Evolutionary conservation across 257 asterid genomes (phyloP), one percentile per base, ranked within the genome.

Genomic region (Forsythia suspensa): DNA sequence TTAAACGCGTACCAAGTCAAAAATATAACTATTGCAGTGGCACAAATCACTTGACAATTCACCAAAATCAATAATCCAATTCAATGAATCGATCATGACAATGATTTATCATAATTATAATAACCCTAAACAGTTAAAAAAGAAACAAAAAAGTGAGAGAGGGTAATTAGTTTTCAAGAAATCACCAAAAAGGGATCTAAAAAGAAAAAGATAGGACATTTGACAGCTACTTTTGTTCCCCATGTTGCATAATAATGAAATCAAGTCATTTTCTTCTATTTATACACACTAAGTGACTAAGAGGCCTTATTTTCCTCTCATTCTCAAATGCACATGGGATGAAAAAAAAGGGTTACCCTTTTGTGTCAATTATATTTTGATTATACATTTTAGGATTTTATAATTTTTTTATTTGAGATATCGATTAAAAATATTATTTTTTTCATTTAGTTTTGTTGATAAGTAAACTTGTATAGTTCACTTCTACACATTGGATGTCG

Each of bases 201-300:
- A 68, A 68, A 36, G 7, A 37, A 39, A 68, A n/a, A 77, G 59
- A 68, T 44, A 34, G 80, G 18, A 36, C 80, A 69, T 16, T 46
- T n/a, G 80, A 67, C 52, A 36, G 68, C 75, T 52, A 68, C 75
- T 38, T 36, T 68, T 77, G 80, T 38, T 77, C 52, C 80, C 80
- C 69, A 46, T 68, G 75, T 36, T 77, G 52, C 69, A 68, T 11
- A n/a, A 12, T 46, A 46, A 68, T n/a, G 42, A n/a, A 48, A 6
- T 68, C 20, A 2, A 34, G 80, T 68, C 74, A 42, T 68, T 77
- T 68, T 68, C 75, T 3, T 36, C 70, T 21, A 11, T 63, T 63
- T 12, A 63, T 63, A 24, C 70, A 24, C 70, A 3, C 39, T 29
- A 8, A 29, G 15, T 9, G 3, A 3, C 39, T 29, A 8, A 29